These are phyloP conservation scores for Erysiphe pulchra DNA, from an alignment of 2,329 filamentous ascomycete genomes.

Conservation along the genomic window DNA sequence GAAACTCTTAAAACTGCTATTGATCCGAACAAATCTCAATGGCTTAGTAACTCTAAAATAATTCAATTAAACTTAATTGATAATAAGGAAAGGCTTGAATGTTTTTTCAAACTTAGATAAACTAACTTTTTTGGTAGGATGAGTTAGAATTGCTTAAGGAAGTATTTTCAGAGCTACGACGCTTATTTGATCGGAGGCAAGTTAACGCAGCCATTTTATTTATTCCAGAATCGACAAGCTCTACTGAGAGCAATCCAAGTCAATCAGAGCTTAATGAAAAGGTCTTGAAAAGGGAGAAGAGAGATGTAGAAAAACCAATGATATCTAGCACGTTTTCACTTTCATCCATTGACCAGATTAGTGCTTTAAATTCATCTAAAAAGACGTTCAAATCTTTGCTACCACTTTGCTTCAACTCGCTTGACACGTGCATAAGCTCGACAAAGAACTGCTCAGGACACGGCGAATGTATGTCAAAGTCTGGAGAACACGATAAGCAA, in stretches of 20 bases:
- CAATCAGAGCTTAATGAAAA: background rate
- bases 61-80: constrained; percentile 8
- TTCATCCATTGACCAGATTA: constrained; percentile 1
- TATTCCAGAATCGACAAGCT: constrained; percentile 9
- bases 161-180: constrained; percentile 7
- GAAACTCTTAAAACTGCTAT: constrained; percentile 10
- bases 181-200: constrained; percentile 8
- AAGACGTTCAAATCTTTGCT: constrained; percentile 15
- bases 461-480: constrained; percentile 50
- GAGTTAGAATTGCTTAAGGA: constrained; percentile 6
- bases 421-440: constrained; percentile 37
- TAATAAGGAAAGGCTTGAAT: constrained; percentile 6
- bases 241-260: background rate
- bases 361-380: constrained; percentile 4
- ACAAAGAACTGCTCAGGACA: constrained; percentile 68
- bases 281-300: background rate
- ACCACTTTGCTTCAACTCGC: constrained; percentile 48
- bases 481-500: constrained; percentile 17
- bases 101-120: background rate
- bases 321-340: background rate
- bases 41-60: constrained; percentile 13
- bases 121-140: constrained; percentile 3
- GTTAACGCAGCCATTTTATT: constrained; percentile 11
- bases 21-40: constrained; percentile 12
- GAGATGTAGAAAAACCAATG: constrained; percentile 2